phyloP scores from a whole-genome alignment of 2,329 filamentous ascomycete species.

The Trichoderma citrinoviride region DNA sequence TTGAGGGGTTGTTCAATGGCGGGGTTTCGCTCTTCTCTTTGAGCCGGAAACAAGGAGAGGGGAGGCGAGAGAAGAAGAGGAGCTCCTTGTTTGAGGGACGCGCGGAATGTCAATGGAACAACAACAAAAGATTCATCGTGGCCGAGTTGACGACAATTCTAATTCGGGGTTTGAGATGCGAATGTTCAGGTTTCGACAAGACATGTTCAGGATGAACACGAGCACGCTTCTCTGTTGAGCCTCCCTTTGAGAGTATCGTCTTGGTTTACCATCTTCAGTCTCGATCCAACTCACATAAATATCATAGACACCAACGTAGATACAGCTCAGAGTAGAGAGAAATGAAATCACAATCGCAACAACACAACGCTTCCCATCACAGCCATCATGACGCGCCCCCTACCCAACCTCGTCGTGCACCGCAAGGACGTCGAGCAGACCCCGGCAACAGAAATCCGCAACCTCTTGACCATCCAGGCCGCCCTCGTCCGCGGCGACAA shows the following conservation, averaged over 20 bases:
- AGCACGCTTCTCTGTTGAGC: neutral
- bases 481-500: constrained; percentile 23
- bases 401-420: constrained; percentile 11
- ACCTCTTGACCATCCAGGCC: constrained; percentile 7
- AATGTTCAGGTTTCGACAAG: neutral
- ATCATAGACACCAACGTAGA: neutral
- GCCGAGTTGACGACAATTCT: neutral
- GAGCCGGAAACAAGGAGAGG: neutral
- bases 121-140: neutral
- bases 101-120: neutral
- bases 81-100: neutral
- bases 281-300: constrained; percentile 10
- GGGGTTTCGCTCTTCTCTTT: neutral
- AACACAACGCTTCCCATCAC: neutral
- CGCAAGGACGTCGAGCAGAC: neutral
- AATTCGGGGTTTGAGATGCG: neutral
- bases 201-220: neutral
- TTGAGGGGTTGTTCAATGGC: constrained; percentile 9
- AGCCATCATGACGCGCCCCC: neutral
- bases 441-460: neutral
- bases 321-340: neutral
- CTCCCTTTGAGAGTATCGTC: neutral
- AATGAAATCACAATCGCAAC: neutral
- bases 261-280: neutral
- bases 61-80: too few species aligned